These are phyloP conservation scores for Leishmania mexicana DNA, from an alignment of 208 protist species.

Conservation along the genomic window DNA sequence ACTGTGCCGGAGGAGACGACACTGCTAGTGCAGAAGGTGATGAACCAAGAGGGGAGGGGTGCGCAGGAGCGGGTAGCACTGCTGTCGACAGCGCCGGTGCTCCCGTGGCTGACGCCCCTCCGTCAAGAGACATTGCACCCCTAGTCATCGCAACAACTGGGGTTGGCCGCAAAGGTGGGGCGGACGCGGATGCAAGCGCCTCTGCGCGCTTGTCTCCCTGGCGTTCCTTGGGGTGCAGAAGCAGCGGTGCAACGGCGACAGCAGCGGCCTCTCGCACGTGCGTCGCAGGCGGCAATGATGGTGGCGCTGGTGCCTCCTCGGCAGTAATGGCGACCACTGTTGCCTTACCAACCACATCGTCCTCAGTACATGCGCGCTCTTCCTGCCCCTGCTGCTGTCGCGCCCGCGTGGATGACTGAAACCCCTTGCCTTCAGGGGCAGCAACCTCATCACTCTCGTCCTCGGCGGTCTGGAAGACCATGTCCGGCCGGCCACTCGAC, in stretches of 20 bases:
- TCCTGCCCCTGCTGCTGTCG: background rate
- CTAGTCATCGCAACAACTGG: background rate
- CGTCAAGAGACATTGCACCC: background rate
- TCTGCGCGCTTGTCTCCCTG: background rate
- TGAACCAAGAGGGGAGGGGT: background rate
- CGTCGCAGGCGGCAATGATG: background rate
- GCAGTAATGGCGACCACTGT: background rate
- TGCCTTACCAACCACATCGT: slow-evolving; percentile 2
- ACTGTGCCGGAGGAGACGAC: background rate
- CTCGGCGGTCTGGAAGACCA: background rate
- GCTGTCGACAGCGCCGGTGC: background rate
- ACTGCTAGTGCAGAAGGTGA: background rate
- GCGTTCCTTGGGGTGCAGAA: background rate
- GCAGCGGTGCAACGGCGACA: background rate
- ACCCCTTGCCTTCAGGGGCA: background rate
- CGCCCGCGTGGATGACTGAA: background rate
- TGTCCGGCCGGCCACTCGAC: background rate
- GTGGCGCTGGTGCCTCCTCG: background rate
- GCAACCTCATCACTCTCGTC: background rate
- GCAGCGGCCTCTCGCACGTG: background rate
- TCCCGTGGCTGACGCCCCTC: background rate
- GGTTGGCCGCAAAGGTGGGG: background rate
- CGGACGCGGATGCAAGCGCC: background rate
- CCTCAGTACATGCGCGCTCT: background rate
- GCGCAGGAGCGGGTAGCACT: background rate